Percentiles rank a stretch among this genome's conserved stretches.
These are phyloP conservation scores for Phyllachora maydis DNA, from an alignment of 2,329 filamentous ascomycete genomes.

Conservation along the genomic window DNA sequence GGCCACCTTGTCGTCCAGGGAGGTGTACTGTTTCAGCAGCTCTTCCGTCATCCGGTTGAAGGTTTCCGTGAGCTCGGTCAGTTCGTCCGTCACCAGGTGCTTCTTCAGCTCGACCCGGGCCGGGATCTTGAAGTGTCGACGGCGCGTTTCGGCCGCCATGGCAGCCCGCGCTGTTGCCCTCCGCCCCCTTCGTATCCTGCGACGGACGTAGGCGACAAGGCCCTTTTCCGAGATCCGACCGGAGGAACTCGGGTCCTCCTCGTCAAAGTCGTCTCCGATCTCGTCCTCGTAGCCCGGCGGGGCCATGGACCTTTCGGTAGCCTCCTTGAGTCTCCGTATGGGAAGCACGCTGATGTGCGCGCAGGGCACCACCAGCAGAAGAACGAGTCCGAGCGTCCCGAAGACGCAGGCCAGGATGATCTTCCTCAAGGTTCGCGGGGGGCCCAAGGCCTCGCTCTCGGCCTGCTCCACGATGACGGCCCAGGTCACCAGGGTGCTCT, in stretches of 20 bases:
- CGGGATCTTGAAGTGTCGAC: slow-evolving; percentile 61
- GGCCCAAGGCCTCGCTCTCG: slow-evolving; percentile 51
- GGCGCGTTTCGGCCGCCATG: slow-evolving; percentile 16
- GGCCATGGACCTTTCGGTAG: slow-evolving; percentile 52
- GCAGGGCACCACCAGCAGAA: slow-evolving; percentile 54
- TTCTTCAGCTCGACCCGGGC: slow-evolving; percentile 58
- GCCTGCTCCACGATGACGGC: slow-evolving; percentile 62
- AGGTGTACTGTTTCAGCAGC: slow-evolving; percentile 66
- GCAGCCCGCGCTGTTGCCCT: slow-evolving; percentile 9
- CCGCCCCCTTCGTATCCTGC: slow-evolving; percentile 13
- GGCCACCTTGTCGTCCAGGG: slow-evolving; percentile 65
- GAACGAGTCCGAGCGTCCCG: slow-evolving; percentile 52
- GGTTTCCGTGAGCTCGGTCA: slow-evolving; percentile 62
- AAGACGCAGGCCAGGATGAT: slow-evolving; percentile 75
- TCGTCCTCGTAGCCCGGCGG: slow-evolving; percentile 38
- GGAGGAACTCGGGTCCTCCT: slow-evolving; percentile 22
- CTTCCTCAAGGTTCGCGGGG: slow-evolving; percentile 54
- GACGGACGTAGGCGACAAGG: slow-evolving; percentile 15
- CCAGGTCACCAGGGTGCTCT: slow-evolving; percentile 57
- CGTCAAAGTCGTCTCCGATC: slow-evolving; percentile 22
- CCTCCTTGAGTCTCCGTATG: slow-evolving; percentile 54
- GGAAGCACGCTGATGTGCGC: slow-evolving; percentile 68
- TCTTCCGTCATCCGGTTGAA: slow-evolving; percentile 95
- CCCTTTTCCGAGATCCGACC: slow-evolving; percentile 23
- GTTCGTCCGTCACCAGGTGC: slow-evolving; percentile 62